A percentile compares a stretch with the other conserved stretches of the same genome.
phyloP scores from a whole-genome alignment of 768 basidiomycete species.

The Wakefieldia striispora region DNA sequence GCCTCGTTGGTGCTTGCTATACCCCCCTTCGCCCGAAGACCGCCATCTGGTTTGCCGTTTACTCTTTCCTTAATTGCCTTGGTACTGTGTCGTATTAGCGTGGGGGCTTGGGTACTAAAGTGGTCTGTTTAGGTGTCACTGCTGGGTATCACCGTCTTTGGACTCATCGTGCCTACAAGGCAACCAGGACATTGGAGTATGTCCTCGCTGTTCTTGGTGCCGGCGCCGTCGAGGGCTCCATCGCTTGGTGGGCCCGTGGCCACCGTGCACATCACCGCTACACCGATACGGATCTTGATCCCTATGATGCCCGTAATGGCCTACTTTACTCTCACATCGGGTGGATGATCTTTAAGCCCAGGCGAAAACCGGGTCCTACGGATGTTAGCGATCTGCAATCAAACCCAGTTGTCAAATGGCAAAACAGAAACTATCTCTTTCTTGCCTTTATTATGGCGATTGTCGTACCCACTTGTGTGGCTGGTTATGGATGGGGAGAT shows the following conservation, averaged over 20 bases:
- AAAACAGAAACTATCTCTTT: slow-evolving; percentile 74
- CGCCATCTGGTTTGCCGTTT: slow-evolving; percentile 56
- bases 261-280: slow-evolving; percentile 98
- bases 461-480: slow-evolving; percentile 70
- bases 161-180: slow-evolving; percentile 96
- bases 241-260: slow-evolving; percentile 98
- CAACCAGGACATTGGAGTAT: slow-evolving; percentile 82
- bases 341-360: slow-evolving; percentile 93
- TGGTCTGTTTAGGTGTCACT: slow-evolving; percentile 82
- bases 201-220: slow-evolving; percentile 80
- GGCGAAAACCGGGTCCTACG: slow-evolving; percentile 84
- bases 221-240: slow-evolving; percentile 94
- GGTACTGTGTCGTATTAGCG: slow-evolving; percentile 45
- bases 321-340: slow-evolving; percentile 85
- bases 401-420: slow-evolving; percentile 81
- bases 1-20: slow-evolving; percentile 67
- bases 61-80: slow-evolving; percentile 79
- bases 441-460: slow-evolving; percentile 72
- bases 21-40: slow-evolving; percentile 74
- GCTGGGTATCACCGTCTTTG: slow-evolving; percentile 97
- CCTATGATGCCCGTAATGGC: slow-evolving; percentile 90
- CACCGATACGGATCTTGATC: slow-evolving; percentile 96
- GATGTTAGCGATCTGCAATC: slow-evolving; percentile 85
- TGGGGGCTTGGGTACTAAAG: no score
- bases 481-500: slow-evolving; percentile 84